Evolutionary conservation across 768 basidiomycete genomes (phyloP), one percentile per base, ranked within the genome.

Genomic region (Amanita jacksonii): DNA sequence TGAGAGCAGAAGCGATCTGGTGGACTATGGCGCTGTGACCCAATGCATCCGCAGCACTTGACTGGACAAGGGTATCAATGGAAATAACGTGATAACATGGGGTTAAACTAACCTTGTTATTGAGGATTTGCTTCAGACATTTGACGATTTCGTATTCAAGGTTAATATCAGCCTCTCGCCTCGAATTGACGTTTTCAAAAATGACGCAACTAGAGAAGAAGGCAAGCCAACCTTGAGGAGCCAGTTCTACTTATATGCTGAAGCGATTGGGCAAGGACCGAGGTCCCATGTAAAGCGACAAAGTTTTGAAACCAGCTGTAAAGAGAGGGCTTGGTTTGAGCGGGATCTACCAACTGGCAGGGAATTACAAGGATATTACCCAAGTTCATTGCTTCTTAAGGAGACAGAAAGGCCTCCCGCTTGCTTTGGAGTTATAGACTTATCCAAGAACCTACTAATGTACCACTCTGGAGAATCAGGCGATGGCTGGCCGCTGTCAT

Each of bases 101-200:
- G 27, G 36, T 15, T 41, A 19, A 31, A 39, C 40, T 22, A 31
- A 41, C 46, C 44, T 46, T 18, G 35, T 50, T 51, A 48, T 93
- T 93, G 31, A 96, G 67, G 20, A 94, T 83, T 20, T 77, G 77
- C 56, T 78, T 84, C 48, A 98, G 62, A 59, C 88, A 91, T 61
- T 91, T 94, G 46, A 85, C 75, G 40, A 93, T 67, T 64, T 97
- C 94, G 41, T 88, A 78, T 61, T 98, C 94, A 18, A 96, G 63
- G 10, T 64, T 60, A 27, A 75, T 71, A 54, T 97, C 91, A 13
- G 62, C 59, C 39, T 78, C 79, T 33, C 73, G 70, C 47, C 82
- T 83, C 28, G 51, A 43, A 54, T 25, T 2, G 13, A 10, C 15
- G 19, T 27, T 48, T 47, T 28, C 33, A 49, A 25, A 50, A 38